A percentile compares a stretch with the other conserved stretches of the same genome.
phyloP scores from a whole-genome alignment of 2,329 filamentous ascomycete genomes.

The Stagonosporopsis chrysanthemi region DNA sequence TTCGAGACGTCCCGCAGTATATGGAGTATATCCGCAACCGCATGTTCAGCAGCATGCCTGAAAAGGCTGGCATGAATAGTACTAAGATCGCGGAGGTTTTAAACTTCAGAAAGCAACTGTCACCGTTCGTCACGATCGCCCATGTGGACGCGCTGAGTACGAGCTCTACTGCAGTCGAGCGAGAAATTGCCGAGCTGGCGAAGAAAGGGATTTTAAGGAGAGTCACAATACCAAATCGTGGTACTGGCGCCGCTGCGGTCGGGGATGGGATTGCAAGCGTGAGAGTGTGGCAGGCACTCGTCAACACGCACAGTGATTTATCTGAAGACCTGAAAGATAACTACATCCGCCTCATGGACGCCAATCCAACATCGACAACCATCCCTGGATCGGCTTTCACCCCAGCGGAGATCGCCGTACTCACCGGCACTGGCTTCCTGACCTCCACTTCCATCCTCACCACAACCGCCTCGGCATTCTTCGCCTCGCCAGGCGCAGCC shows the following conservation, averaged over 20 bases:
- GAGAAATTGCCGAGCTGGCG: slow-evolving; percentile 70
- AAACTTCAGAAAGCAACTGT: slow-evolving; percentile 65
- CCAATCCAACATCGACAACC: slow-evolving; percentile 58
- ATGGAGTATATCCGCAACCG: slow-evolving; percentile 66
- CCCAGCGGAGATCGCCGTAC: slow-evolving; percentile 59
- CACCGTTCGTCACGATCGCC: slow-evolving; percentile 70
- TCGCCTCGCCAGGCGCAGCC: slow-evolving; percentile 52
- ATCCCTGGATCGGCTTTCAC: slow-evolving; percentile 54
- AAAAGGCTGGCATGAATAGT: slow-evolving; percentile 68
- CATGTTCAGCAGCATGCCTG: slow-evolving; percentile 72
- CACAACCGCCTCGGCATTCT: slow-evolving; percentile 48
- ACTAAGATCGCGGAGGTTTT: slow-evolving; percentile 69
- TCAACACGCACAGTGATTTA: slow-evolving; percentile 36
- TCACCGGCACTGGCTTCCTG: slow-evolving; percentile 73
- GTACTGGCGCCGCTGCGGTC: slow-evolving; percentile 62
- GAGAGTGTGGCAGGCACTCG: slow-evolving; percentile 54
- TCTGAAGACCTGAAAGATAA: slow-evolving; percentile 46
- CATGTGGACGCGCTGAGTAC: slow-evolving; percentile 71
- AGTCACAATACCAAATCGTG: slow-evolving; percentile 68
- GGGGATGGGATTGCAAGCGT: slow-evolving; percentile 71
- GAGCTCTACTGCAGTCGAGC: slow-evolving; percentile 70
- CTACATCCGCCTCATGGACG: slow-evolving; percentile 62
- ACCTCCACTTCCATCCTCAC: slow-evolving; percentile 55
- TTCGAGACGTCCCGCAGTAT: slow-evolving; percentile 69
- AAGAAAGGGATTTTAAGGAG: slow-evolving; percentile 65